A percentile compares a stretch with the other conserved stretches of the same genome.
These are phyloP conservation scores for Rhytidhysteron rufulum DNA, from an alignment of 2,329 filamentous ascomycete genomes.

Conservation along the genomic window DNA sequence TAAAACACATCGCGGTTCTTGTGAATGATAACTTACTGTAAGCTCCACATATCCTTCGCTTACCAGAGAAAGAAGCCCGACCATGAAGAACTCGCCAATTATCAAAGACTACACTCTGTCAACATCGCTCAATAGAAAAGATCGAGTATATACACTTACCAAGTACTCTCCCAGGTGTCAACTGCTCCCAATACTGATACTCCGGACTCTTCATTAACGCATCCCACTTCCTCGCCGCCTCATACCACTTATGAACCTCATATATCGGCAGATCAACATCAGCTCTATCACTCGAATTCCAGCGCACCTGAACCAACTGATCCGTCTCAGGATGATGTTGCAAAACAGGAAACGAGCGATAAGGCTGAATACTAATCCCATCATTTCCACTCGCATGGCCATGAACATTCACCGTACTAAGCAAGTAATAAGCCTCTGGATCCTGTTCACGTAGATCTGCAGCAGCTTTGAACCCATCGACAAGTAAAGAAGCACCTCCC, in stretches of 20 bases:
- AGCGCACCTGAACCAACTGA: conserved; percentile 65
- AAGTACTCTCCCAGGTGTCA: conserved; percentile 72
- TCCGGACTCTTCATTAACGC: conserved; percentile 61
- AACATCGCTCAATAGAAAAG: neutral
- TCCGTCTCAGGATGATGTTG: conserved; percentile 49
- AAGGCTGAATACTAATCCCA: conserved; percentile 74
- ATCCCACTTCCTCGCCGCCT: conserved; percentile 71
- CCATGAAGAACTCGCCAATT: conserved; percentile 96
- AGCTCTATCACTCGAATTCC: conserved; percentile 90
- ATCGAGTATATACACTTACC: conserved; percentile 50
- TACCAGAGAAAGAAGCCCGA: conserved; percentile 74
- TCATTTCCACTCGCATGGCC: conserved; percentile 86
- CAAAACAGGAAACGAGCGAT: conserved; percentile 67
- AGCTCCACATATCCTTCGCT: conserved; percentile 82
- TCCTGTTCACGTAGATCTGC: conserved; percentile 53
- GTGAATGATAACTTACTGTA: conserved; percentile 63
- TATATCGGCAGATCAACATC: conserved; percentile 56
- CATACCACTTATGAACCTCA: conserved; percentile 66
- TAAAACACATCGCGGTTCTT: too few relatives aligned
- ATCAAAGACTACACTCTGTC: conserved; percentile 68
- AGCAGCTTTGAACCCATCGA: conserved; percentile 81
- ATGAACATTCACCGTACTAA: conserved; percentile 59
- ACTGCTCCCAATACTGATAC: conserved; percentile 74
- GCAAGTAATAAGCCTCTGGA: conserved; percentile 52
- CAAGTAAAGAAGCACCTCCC: conserved; percentile 76